phyloP scores from a whole-genome alignment of 1,284 basidiomycete genomes.

The Inonotus hispidus region DNA sequence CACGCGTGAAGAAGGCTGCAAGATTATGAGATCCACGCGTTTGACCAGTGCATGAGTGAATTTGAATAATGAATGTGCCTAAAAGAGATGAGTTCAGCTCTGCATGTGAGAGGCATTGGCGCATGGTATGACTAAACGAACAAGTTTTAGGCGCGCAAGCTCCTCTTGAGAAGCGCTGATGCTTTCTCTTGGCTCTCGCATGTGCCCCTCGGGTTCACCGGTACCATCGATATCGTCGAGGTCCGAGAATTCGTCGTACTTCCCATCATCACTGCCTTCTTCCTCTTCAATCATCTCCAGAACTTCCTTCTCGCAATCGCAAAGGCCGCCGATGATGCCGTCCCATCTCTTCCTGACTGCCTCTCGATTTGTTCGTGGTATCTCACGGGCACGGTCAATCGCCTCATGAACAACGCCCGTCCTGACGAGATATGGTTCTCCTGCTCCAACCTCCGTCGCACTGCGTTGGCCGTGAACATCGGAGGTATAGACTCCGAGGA shows the following conservation, averaged over 20 bases:
- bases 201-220: conserved; percentile 42
- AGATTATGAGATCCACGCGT: conserved; percentile 46
- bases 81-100: background rate
- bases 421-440: conserved; percentile 53
- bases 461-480: conserved; percentile 15
- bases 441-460: conserved; percentile 21
- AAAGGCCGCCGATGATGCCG: conserved; percentile 50
- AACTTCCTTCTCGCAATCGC: conserved; percentile 58
- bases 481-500: conserved; percentile 36
- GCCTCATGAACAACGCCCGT: conserved; percentile 62
- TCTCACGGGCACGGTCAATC: conserved; percentile 48
- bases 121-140: conserved; percentile 1
- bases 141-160: conserved; percentile 25
- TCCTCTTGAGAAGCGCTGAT: conserved; percentile 27
- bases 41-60: conserved; percentile 58
- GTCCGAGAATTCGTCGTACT: conserved; percentile 22
- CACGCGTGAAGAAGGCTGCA: conserved; percentile 29
- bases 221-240: conserved; percentile 35
- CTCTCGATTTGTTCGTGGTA: conserved; percentile 52
- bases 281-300: conserved; percentile 46
- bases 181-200: conserved; percentile 1
- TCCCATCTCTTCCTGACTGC: conserved; percentile 56
- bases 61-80: conserved; percentile 57
- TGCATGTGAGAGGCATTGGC: background rate
- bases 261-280: conserved; percentile 24